Percentiles rank a stretch among this genome's conserved stretches.
These are phyloP conservation scores for Diospyros kaki DNA, from an alignment of 148 eudicot species.

Conservation along the genomic window DNA sequence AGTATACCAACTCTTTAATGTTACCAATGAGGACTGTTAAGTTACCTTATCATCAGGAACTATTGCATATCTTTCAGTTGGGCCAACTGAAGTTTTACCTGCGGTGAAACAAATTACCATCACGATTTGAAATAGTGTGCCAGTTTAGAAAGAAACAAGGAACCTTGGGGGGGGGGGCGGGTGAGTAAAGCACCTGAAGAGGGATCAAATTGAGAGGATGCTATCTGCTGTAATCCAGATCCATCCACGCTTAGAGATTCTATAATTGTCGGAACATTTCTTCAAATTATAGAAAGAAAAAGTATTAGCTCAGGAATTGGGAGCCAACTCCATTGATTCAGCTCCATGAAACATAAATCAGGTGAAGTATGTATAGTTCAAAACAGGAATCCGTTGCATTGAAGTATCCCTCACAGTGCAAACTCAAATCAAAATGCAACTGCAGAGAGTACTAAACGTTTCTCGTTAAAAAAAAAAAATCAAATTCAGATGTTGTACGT, in stretches of 20 bases:
- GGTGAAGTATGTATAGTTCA: background rate
- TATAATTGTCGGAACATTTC: constrained; percentile 41
- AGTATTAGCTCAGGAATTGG: background rate
- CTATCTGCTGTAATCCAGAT: constrained; percentile 43
- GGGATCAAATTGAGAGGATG: constrained; percentile 43
- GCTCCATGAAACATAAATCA: background rate
- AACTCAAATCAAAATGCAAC: background rate
- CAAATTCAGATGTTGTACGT: background rate
- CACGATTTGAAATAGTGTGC: background rate
- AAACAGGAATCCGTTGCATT: background rate
- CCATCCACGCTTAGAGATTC: constrained; percentile 61
- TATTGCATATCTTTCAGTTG: constrained; percentile 53
- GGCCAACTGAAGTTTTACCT: constrained; percentile 45
- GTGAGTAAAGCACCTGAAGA: constrained; percentile 31
- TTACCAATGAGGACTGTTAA: background rate
- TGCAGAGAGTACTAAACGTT: background rate
- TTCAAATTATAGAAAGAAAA: constrained; percentile 6
- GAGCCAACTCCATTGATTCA: background rate
- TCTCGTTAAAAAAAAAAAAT: background rate
- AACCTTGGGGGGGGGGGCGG: background rate
- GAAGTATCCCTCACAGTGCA: background rate
- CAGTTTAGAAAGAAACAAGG: background rate
- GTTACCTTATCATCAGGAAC: constrained; percentile 61
- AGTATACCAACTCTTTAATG: too few species aligned
- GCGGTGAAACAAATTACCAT: background rate